Evolutionary conservation across 225 moss, liverwort and hornwort species (phyloP), one percentile per base, ranked within the genome.

Genomic region (Neckera pumila): DNA sequence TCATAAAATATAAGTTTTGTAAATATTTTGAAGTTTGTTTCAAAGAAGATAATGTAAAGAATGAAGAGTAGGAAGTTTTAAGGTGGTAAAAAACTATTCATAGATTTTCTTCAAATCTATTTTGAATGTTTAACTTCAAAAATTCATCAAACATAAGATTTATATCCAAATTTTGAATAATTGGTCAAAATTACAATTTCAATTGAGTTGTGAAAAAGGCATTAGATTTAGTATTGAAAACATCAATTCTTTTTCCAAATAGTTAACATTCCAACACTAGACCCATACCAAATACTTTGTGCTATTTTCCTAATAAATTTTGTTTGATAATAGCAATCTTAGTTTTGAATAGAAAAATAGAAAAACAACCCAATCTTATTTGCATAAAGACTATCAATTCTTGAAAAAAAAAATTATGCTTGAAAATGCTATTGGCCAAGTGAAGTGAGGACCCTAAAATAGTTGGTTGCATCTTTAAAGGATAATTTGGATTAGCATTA

Each of bases 291-390:
- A 10, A 10, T 0, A 16, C 6, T 56, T 56, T 16, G 0, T 1
- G 3, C 4, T n/a, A 16, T 16, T 54, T 77, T n/a, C 22, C 16
- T 10, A 2, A 26, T 49, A 11, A 15, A 17, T 77, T 77, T 56
- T 56, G 0, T n/a, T 56, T 56, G 13, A n/a, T n/a, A 3, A 4
- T 23, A 7, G 2, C 0, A 0, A 26, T n/a, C 4, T n/a, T n/a
- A 36, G 3, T n/a, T 77, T 77, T 56, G 25, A 77, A 53, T 20
- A 19, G 1, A 4, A 49, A 73, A 49, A 19, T 30, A 7, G 7
- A 4, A 49, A 49, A 30, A 1, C 0, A 33, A 33, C 0, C 4
- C 20, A 76, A 34, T 36, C 6, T 9, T 9, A 3, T 36, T 36
- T 77, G 2, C 0, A 33, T 1, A 36, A 15, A 14, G 2, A 36